A percentile compares a stretch with the other conserved stretches of the same genome.
Evolutionary conservation across 2,329 filamentous ascomycete species (phyloP).

Genomic region (Xylariomycetidae sp.): DNA sequence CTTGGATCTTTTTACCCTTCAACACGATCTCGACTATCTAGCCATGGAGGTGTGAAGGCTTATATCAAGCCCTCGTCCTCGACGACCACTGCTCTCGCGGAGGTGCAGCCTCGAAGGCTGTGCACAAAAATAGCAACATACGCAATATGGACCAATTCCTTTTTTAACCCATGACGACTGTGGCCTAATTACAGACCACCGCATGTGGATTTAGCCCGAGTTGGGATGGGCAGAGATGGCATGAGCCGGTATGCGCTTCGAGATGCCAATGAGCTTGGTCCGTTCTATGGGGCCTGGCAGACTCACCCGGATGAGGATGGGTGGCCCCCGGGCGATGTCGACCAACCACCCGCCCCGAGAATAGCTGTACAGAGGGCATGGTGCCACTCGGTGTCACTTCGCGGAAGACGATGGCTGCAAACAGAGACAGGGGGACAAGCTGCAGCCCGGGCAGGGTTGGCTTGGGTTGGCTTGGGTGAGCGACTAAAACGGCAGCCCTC

Average conservation of each 20-base stretch:
- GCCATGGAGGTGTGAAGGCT: slow-evolving; percentile 46
- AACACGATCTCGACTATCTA: slow-evolving; percentile 36
- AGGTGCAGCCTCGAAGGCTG: slow-evolving; percentile 24
- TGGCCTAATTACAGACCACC: slow-evolving; percentile 28
- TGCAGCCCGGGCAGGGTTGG: not conserved
- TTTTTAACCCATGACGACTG: slow-evolving; percentile 29
- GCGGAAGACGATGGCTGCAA: slow-evolving; percentile 25
- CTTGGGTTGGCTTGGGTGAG: slow-evolving; percentile 15
- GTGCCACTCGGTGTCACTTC: slow-evolving; percentile 27
- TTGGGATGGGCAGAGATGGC: slow-evolving; percentile 22
- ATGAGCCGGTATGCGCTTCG: slow-evolving; percentile 37
- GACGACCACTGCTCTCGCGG: slow-evolving; percentile 31
- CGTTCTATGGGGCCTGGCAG: slow-evolving; percentile 21
- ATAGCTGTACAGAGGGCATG: slow-evolving; percentile 24
- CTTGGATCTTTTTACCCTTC: slow-evolving; percentile 40
- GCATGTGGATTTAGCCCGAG: slow-evolving; percentile 27
- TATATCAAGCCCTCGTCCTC: slow-evolving; percentile 49
- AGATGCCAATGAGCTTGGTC: slow-evolving; percentile 37
- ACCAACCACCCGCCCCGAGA: slow-evolving; percentile 25
- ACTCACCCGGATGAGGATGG: slow-evolving; percentile 22
- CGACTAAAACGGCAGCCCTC: slow-evolving; percentile 24
- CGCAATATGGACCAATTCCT: slow-evolving; percentile 34
- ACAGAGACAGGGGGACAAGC: slow-evolving; percentile 19
- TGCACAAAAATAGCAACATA: slow-evolving; percentile 37
- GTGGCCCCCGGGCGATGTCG: slow-evolving; percentile 14